Evolutionary conservation across 2,329 filamentous ascomycete genomes (phyloP), one percentile per base, ranked within the genome.

Genomic region (Botrytis cinerea): DNA sequence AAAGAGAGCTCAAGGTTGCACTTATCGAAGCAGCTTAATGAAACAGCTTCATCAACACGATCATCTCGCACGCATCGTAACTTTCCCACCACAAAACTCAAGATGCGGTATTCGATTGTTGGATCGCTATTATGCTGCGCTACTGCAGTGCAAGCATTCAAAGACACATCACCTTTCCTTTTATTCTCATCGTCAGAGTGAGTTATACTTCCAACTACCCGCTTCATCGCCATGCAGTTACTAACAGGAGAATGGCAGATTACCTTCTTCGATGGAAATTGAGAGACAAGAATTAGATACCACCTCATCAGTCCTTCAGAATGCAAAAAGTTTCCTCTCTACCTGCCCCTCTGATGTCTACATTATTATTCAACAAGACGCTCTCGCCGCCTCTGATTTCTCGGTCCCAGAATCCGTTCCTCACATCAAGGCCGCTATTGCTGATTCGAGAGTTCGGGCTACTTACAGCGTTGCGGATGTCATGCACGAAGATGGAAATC

Each of bases 131-230:
- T 89, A 80, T 86, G 86, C 77, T 83, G 89, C 79, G 86, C 88
- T 77, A 86, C 88, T 74, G 86, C 86, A 38, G 90, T 87, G 62
- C 85, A 89, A 75, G 95, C 93, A 40, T 96, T 97, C 82, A 90
- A 89, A 76, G 92, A 97, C 83, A 94, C 95, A 2, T 95, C 93
- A 72, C 95, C 96, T 28, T 96, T 97, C 83, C 88, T 97, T 81
- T 85, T 98, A 77, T 91, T 97, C 82, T 98, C 95, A 46, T 95
- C 77, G n/a, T 78, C 77, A 10, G 71, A 73, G 78, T 80, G 78
- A 45, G 78, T 75, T 68, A 32, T 25, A 14, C n/a, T 59, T 66
- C 73, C 51, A 70, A 62, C 59, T n/a, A 46, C 43, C 45, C 60
- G 35, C 28, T 43, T 51, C 32, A 32, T 69, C 20, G 28, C 38